These are phyloP conservation scores for Xenoacremonium recifei DNA, from an alignment of 2,329 filamentous ascomycete species.

Conservation along the genomic window DNA sequence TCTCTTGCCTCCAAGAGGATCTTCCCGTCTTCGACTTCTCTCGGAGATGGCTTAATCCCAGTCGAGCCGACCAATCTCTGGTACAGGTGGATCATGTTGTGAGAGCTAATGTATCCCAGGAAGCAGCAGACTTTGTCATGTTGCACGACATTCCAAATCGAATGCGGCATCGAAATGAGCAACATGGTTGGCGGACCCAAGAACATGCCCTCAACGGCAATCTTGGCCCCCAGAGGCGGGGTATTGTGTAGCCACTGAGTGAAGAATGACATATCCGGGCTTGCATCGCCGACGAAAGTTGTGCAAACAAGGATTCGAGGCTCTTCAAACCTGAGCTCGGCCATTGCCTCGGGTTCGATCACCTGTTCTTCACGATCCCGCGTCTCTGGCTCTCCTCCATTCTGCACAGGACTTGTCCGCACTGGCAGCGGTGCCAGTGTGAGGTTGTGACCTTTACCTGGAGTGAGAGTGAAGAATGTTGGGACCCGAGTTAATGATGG, in stretches of 20 bases:
- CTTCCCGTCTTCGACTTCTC: slow-evolving; percentile 56
- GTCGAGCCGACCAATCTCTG: slow-evolving; percentile 53
- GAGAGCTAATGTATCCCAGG: slow-evolving; percentile 63
- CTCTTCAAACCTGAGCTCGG: slow-evolving; percentile 61
- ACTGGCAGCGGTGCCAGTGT: slow-evolving; percentile 44
- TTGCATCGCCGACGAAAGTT: slow-evolving; percentile 64
- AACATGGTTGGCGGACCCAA: slow-evolving; percentile 65
- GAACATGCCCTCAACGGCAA: slow-evolving; percentile 67
- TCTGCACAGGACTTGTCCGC: slow-evolving; percentile 24
- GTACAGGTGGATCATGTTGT: slow-evolving; percentile 66
- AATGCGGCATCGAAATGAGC: slow-evolving; percentile 63
- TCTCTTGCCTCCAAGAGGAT: slow-evolving; percentile 55
- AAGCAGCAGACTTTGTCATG: slow-evolving; percentile 67
- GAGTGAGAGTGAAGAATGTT: slow-evolving; percentile 54
- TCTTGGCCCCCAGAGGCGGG: slow-evolving; percentile 54
- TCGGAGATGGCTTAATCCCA: slow-evolving; percentile 44
- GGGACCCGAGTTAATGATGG: slow-evolving; percentile 40
- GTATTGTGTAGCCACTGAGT: slow-evolving; percentile 64
- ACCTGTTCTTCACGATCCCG: slow-evolving; percentile 35
- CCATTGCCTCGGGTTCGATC: slow-evolving; percentile 47
- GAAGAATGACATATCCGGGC: slow-evolving; percentile 64
- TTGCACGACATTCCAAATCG: slow-evolving; percentile 63
- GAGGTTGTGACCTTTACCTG: slow-evolving; percentile 51
- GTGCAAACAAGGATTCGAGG: slow-evolving; percentile 64
- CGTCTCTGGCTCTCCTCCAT: slow-evolving; percentile 25